These are phyloP conservation scores for Ophiostoma tasmaniense DNA, from an alignment of 2,329 filamentous ascomycete species.

Conservation along the genomic window DNA sequence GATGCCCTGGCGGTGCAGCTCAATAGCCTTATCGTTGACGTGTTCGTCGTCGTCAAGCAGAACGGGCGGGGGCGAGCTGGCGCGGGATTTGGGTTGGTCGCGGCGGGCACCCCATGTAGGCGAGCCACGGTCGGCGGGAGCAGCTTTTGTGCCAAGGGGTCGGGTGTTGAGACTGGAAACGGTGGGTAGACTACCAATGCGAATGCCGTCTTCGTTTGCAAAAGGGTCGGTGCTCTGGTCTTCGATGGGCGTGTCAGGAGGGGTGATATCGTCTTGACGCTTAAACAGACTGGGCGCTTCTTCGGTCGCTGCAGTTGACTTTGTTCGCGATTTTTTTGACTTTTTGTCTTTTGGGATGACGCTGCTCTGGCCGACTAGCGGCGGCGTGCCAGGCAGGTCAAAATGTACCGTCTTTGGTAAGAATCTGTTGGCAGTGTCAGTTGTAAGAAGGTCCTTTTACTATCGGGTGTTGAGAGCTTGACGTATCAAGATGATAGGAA, in stretches of 20 bases:
- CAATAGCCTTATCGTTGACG: conserved; percentile 45
- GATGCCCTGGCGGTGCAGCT: conserved; percentile 49
- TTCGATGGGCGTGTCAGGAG: conserved; percentile 46
- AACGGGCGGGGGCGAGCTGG: conserved; percentile 64
- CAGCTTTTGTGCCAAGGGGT: conserved; percentile 25
- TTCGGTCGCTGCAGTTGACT: conserved; percentile 21
- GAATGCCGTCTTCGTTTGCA: conserved; percentile 48
- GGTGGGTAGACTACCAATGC: conserved; percentile 42
- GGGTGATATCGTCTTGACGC: conserved; percentile 41
- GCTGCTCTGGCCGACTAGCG: conserved; percentile 24
- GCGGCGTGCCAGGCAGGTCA: conserved; percentile 51
- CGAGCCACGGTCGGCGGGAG: conserved; percentile 65
- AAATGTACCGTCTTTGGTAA: conserved; percentile 91
- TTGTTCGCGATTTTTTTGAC: conserved; percentile 21
- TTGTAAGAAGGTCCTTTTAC: neutral
- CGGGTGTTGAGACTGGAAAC: neutral
- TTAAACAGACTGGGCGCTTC: conserved; percentile 47
- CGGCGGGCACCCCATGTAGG: conserved; percentile 66
- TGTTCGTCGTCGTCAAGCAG: conserved; percentile 61
- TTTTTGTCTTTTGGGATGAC: conserved; percentile 21
- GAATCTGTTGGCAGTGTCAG: conserved; percentile 60
- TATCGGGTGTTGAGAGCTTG: neutral
- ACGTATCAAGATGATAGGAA: conserved; percentile 46
- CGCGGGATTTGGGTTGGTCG: conserved; percentile 71
- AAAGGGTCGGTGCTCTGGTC: conserved; percentile 43